Percentiles rank a stretch among this genome's conserved stretches.
Conservation (phyloP, 1,284 basidiomycete genomes). For the Ustanciosporium gigantosporum region DNA sequence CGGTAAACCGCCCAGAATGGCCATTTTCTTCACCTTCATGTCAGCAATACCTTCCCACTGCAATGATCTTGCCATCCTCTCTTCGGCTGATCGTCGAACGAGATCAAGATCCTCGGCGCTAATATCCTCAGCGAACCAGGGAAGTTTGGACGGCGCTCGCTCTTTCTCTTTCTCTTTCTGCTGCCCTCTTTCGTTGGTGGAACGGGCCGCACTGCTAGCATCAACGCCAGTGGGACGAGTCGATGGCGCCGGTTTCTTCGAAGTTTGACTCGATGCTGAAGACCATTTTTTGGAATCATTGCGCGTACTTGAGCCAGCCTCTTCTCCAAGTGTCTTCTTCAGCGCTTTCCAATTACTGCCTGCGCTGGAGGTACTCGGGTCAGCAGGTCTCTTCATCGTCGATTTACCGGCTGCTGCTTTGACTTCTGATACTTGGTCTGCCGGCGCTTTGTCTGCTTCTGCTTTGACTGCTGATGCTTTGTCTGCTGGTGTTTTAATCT, state of each 20-base stretch:
- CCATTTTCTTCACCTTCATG: constrained; percentile 31
- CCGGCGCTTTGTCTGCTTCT: too few relatives aligned
- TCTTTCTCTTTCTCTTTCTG: too few relatives aligned
- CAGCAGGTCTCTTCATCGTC: constrained; percentile 16
- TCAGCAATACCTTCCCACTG: constrained; percentile 49
- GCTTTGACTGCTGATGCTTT: too few relatives aligned
- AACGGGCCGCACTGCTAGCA: neutral
- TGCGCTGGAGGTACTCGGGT: constrained; percentile 5
- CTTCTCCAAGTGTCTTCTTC: constrained; percentile 30
- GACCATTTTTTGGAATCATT: neutral
- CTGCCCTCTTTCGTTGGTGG: too few relatives aligned
- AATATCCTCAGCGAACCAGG: constrained; percentile 59
- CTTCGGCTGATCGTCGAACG: constrained; percentile 26
- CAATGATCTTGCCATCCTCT: constrained; percentile 9
- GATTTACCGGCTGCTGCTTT: too few relatives aligned
- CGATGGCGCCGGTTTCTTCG: neutral
- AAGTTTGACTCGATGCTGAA: neutral
- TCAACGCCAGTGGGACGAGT: too few relatives aligned
- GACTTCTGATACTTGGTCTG: too few relatives aligned
- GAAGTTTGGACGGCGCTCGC: constrained; percentile 15
- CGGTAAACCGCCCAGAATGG: constrained; percentile 43
- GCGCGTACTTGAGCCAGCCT: neutral
- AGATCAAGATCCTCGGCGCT: constrained; percentile 50
- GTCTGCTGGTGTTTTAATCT: too few relatives aligned
- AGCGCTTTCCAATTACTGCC: constrained; percentile 58